Evolutionary conservation across 306 rosid genomes (phyloP).

Genomic region (Begonia masoniana): DNA sequence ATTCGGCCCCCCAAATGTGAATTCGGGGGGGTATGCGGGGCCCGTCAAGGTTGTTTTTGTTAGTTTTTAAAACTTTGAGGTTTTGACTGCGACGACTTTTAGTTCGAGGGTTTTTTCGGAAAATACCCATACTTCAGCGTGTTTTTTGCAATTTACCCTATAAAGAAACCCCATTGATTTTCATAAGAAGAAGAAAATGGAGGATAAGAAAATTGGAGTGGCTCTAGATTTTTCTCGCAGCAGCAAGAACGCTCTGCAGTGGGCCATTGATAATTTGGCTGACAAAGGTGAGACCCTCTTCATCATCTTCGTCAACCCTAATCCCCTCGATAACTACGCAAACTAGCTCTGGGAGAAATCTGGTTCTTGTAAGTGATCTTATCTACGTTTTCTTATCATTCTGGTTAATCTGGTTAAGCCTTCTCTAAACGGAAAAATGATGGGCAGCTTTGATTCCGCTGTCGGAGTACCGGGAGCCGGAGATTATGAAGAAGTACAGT

Average conservation of each 20-base stretch:
- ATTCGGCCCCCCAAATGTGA: too few relatives aligned
- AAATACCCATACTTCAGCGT: too few relatives aligned
- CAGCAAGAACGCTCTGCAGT: slow-evolving; percentile 74
- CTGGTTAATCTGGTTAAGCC: too few relatives aligned
- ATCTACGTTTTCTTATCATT: too few relatives aligned
- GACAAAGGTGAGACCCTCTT: slow-evolving; percentile 68
- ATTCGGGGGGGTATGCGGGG: too few relatives aligned
- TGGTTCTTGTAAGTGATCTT: slow-evolving; percentile 21
- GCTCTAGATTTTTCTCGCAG: slow-evolving; percentile 73
- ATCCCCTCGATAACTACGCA: slow-evolving; percentile 16
- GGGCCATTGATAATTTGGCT: slow-evolving; percentile 73
- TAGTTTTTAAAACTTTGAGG: too few relatives aligned
- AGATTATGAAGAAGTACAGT: background rate
- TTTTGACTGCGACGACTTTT: too few relatives aligned
- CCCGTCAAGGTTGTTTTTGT: too few relatives aligned
- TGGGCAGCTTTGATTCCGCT: background rate
- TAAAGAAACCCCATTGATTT: background rate
- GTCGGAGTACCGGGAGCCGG: background rate
- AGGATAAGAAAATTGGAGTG: slow-evolving; percentile 64
- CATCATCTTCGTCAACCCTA: slow-evolving; percentile 44
- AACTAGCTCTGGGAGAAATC: slow-evolving; percentile 33
- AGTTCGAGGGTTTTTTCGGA: too few relatives aligned
- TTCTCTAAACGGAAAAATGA: too few relatives aligned
- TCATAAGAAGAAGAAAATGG: background rate
- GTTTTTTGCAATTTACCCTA: too few relatives aligned